Evolutionary conservation across 192 early-diverging fungal species (phyloP).

Genomic region (Linnemannia zychae): DNA sequence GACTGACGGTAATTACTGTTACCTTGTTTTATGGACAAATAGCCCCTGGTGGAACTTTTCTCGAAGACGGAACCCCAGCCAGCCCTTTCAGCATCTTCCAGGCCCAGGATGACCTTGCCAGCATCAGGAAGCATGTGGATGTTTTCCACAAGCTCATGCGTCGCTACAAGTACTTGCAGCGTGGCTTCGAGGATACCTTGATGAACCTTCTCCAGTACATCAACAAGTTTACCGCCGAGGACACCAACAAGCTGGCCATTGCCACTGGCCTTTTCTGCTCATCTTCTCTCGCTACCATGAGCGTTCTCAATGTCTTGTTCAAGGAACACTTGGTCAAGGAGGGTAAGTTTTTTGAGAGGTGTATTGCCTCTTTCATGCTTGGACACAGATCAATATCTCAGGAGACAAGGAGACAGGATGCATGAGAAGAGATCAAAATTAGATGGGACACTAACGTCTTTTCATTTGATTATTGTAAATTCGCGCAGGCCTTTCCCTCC

Average conservation of each 20-base stretch:
- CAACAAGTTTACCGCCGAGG: constrained; percentile 87
- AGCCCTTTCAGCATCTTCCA: constrained; percentile 88
- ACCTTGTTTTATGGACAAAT: background rate
- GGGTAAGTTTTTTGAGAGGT: constrained; percentile 54
- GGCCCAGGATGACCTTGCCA: constrained; percentile 75
- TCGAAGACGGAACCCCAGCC: constrained; percentile 82
- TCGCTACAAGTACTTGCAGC: constrained; percentile 94
- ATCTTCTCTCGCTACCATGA: constrained; percentile 75
- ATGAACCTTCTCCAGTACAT: constrained; percentile 89
- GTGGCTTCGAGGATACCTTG: constrained; percentile 86
- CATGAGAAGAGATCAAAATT: background rate
- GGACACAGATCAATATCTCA: background rate
- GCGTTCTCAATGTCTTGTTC: constrained; percentile 81
- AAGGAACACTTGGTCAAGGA: constrained; percentile 98
- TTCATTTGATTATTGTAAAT: background rate
- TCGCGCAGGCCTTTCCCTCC: constrained; percentile 77
- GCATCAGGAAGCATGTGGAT: constrained; percentile 82
- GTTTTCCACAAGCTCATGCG: constrained; percentile 93
- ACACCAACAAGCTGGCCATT: constrained; percentile 84
- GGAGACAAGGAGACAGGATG: background rate
- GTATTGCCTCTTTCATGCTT: background rate
- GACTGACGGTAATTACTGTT: background rate
- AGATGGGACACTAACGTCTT: background rate
- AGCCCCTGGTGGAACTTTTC: constrained; percentile 83
- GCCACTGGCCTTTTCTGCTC: constrained; percentile 83